A percentile compares a stretch with the other conserved stretches of the same genome.
Evolutionary conservation across 2,329 filamentous ascomycete species (phyloP).

Genomic region (Xylaria hypoxylon): DNA sequence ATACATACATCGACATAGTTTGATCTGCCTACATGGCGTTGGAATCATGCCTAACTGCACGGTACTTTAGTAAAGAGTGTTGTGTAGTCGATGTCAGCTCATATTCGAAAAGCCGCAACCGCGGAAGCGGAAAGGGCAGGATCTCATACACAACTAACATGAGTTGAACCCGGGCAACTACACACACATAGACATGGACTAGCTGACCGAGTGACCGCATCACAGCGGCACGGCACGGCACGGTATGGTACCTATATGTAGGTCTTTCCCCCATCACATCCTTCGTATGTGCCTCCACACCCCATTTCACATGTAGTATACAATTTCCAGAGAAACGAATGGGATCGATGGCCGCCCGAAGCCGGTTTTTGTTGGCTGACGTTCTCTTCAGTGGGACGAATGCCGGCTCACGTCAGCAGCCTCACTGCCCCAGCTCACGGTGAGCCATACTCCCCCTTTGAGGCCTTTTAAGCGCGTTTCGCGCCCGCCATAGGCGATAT

Average conservation of each 20-base stretch:
- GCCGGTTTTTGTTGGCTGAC: not conserved
- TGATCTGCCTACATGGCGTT: not conserved
- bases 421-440: conserved; percentile 19
- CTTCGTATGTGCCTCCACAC: not conserved
- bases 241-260: conserved; percentile 32
- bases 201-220: conserved; percentile 23
- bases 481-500: conserved; percentile 15
- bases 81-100: too few species aligned
- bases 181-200: not conserved
- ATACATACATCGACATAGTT: too few species aligned
- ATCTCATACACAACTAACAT: not conserved
- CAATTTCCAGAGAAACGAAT: conserved; percentile 8
- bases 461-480: conserved; percentile 26
- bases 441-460: conserved; percentile 10
- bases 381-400: conserved; percentile 18
- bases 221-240: conserved; percentile 35
- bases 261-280: conserved; percentile 16
- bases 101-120: not conserved
- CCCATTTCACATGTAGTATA: not conserved
- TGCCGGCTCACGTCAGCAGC: conserved; percentile 40
- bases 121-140: conserved; percentile 21
- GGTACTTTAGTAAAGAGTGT: conserved; percentile 6
- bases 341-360: not conserved
- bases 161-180: not conserved
- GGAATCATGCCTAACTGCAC: conserved; percentile 8